Base-by-base conservation (phyloP, 306 rosid species). In the Begonia loranthoides region DNA sequence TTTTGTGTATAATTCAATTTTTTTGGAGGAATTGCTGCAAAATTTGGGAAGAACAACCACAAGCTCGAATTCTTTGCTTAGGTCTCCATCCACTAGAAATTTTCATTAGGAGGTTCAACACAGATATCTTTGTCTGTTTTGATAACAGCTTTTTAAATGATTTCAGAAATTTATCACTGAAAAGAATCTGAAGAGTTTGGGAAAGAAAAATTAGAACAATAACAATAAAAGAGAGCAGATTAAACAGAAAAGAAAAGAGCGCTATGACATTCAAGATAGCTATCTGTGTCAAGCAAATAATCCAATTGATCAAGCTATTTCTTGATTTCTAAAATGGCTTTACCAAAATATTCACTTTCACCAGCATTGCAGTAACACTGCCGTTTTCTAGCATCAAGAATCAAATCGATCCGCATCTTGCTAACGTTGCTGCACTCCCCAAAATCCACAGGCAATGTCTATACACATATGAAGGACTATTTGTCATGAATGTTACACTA, bases 21-120 rank as follows among this genome's bases (percentile, higher is more conserved):
- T n/a, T n/a, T n/a, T n/a, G n/a, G n/a, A n/a, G n/a, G 66, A 63
- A 74, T 46, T 76, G 66, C 64, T 75, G 75, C 64, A 74, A 59
- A 22, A 87, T 70, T 14, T 58, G 40, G 5, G 75, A 60, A 28
- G 93, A 79, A 56, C 67, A 59, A 21, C 71, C n/a, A n/a, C n/a
- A n/a, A n/a, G n/a, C n/a, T 38, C 63, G 53, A 14, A 50, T 73
- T 2, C 46, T 51, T 57, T 61, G 65, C 59, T 73, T 82, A 0
- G 93, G 89, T 69, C 93, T 82, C 93, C 95, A 79, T 2, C 95
- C 93, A 36, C 39, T 9, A 4, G 95, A 66, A 62, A 87, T 81
- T 54, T 65, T 79, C 36, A 82, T 76, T 2, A 82, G 67, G 56
- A 68, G 93, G 64, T 14, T 53, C 50, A 87, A 4, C 24, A 77